Evolutionary conservation across 345 rosid genomes (phyloP), one percentile per base, ranked within the genome.

Genomic region (Euphorbia lathyris): DNA sequence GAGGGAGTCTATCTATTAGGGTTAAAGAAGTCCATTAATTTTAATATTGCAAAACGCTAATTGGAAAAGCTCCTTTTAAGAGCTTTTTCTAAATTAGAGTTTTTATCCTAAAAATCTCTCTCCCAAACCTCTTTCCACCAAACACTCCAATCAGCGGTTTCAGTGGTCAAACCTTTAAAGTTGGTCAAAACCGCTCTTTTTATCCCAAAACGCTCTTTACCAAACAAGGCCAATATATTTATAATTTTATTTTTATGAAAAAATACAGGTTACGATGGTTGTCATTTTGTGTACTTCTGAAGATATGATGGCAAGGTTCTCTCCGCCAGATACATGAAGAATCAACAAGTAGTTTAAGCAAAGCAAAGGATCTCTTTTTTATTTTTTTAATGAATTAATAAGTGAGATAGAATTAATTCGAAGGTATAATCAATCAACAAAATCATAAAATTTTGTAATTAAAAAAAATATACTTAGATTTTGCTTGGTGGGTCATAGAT

Each of bases 221-320:
- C n/a, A n/a, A n/a, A n/a, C n/a, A n/a, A n/a, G n/a, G n/a, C n/a
- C n/a, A n/a, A n/a, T n/a, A 22, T 30, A 59, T 29, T 17, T 16
- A 3, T 0, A 6, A 19, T 32, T 59, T 7, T 17, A 5, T 30
- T 30, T 55, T 5, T 10, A 10, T 45, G 51, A 17, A 1, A 13
- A 45, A 45, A 55, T 9, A 19, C 77, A 74, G 78, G 78, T 32
- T 74, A 68, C 45, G 69, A 74, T 56, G 78, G 73, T 5, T 74
- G 78, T 56, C 73, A 25, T 68, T 74, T 74, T 63, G n/a, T 69
- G 7, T 68, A 68, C 64, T 17, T 6, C 57, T 74, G 68, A 66
- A 22, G 62, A 61, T 55, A 42, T 3, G n/a, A 34, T 19, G 52
- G 42, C 26, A 34, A 10, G 25, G 5, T 23, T 34, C 59, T 19